Base-by-base conservation (phyloP, 768 basidiomycete genomes). In the Lentinula detonsa region DNA sequence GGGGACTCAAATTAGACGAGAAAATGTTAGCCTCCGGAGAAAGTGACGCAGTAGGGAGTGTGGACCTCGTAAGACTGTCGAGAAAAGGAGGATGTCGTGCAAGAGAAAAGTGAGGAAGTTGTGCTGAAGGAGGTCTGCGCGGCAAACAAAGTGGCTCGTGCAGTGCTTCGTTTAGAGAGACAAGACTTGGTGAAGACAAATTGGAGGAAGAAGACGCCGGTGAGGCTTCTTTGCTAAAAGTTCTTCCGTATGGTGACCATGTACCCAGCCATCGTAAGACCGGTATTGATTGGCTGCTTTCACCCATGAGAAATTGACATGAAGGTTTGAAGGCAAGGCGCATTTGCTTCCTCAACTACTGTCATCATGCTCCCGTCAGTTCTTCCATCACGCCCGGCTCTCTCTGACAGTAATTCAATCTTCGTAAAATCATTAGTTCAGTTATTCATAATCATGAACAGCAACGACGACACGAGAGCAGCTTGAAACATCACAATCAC, bases 41-140 rank as follows among this genome's bases (percentile, higher is more conserved):
- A 13, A 88, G 72, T 1, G 85, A 83, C 5, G 85, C 75, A 6
- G 83, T 86, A 28, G 89, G 87, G 28, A 88, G 78, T 0, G 88
- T 84, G 1, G 81, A 77, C 50, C 86, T 81, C 3, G 85, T 79
- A 57, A 87, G 76, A 64, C 69, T 77, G 66, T 81, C 80, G 57
- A 87, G 70, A 58, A 83, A 78, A 7, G 81, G 79, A 7, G 85
- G 85, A 0, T 80, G 75, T 34, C 77, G 76, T 0, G 74, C 65
- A 33, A 78, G 70, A n/a, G 67, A 60, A 42, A 43, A 69, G 3
- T 74, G 67, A 4, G 79, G 72, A 16, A 81, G 73, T 42, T 72
- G 71, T 23, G 81, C 80, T 31, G 70, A 70, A 53, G 80, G 78
- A 11, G 74, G 61, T 15, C 67, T 70, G 1, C 69, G 62, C 33